phyloP scores from a whole-genome alignment of 176 grass and related monocot genomes.

The Chloris gayana region DNA sequence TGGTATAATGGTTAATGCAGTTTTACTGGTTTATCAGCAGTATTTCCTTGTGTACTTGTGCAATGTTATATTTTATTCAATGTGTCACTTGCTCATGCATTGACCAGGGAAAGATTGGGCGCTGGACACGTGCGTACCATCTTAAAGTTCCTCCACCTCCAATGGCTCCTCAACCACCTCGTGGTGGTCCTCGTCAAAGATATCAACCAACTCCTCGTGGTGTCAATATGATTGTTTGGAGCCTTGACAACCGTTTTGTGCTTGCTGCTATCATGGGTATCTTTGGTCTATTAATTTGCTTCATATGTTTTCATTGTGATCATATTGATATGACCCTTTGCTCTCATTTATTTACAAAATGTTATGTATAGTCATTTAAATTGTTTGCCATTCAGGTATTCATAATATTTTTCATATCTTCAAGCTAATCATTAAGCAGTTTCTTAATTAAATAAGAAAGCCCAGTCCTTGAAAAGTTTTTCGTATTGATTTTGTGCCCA shows the following conservation, averaged over 20 bases:
- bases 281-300: conserved; percentile 27
- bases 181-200: conserved; percentile 95
- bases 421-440: neutral
- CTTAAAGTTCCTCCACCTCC: conserved; percentile 97
- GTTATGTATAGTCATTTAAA: conserved; percentile 25
- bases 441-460: conserved; percentile 8
- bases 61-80: conserved; percentile 27
- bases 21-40: conserved; percentile 5
- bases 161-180: conserved; percentile 83
- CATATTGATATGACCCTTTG: conserved; percentile 8
- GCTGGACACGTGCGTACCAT: conserved; percentile 98
- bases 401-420: neutral
- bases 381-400: conserved; percentile 13
- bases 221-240: conserved; percentile 99
- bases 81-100: conserved; percentile 28
- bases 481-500: neutral
- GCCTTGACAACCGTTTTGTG: conserved; percentile 98
- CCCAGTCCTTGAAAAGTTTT: neutral
- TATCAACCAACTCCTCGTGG: conserved; percentile 94
- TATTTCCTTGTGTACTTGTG: neutral
- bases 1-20: neutral
- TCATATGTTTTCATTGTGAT: conserved; percentile 30
- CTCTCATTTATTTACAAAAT: conserved; percentile 9
- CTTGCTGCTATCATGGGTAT: conserved; percentile 99
- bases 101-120: conserved; percentile 89